Evolutionary conservation across 2,329 filamentous ascomycete genomes (phyloP).

Genomic region (Xenoacremonium recifei): DNA sequence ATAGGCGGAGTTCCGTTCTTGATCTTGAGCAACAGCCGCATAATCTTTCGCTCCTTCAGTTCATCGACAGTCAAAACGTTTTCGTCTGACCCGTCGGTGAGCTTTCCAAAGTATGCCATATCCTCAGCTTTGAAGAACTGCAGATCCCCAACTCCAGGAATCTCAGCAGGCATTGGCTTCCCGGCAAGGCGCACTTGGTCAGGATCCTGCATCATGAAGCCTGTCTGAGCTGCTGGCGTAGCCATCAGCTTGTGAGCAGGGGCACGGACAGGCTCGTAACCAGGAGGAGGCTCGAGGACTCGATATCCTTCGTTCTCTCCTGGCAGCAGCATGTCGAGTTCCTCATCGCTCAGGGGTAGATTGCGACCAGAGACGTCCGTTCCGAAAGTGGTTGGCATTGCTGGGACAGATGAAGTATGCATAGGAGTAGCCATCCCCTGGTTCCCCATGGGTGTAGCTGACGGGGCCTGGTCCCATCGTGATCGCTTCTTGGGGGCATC

Average conservation of each 20-base stretch:
- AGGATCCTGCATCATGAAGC: slow-evolving; percentile 97
- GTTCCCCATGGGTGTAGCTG: slow-evolving; percentile 71
- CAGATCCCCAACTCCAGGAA: slow-evolving; percentile 91
- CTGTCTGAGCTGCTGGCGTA: slow-evolving; percentile 71
- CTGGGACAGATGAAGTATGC: slow-evolving; percentile 63
- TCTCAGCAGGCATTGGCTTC: slow-evolving; percentile 91
- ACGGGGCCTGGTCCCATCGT: slow-evolving; percentile 89
- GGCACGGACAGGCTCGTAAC: slow-evolving; percentile 81
- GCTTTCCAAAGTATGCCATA: slow-evolving; percentile 97
- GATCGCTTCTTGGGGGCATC: slow-evolving; percentile 73
- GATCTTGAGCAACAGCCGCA: slow-evolving; percentile 93
- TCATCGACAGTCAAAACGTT: slow-evolving; percentile 91
- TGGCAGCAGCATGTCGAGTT: slow-evolving; percentile 88
- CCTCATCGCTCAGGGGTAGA: slow-evolving; percentile 84
- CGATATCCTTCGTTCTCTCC: slow-evolving; percentile 89
- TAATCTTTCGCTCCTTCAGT: slow-evolving; percentile 96
- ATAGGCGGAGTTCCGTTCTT: slow-evolving; percentile 99
- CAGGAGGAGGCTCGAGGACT: slow-evolving; percentile 83
- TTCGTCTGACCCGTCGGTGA: slow-evolving; percentile 92
- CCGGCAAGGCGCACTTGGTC: slow-evolving; percentile 79
- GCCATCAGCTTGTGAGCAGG: slow-evolving; percentile 73
- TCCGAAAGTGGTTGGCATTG: slow-evolving; percentile 65
- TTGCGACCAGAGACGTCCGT: slow-evolving; percentile 79
- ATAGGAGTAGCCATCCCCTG: slow-evolving; percentile 76
- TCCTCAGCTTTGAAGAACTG: slow-evolving; percentile 99